Base-by-base conservation (phyloP, 2,329 filamentous ascomycete species). In the Aureobasidium subglaciale region DNA sequence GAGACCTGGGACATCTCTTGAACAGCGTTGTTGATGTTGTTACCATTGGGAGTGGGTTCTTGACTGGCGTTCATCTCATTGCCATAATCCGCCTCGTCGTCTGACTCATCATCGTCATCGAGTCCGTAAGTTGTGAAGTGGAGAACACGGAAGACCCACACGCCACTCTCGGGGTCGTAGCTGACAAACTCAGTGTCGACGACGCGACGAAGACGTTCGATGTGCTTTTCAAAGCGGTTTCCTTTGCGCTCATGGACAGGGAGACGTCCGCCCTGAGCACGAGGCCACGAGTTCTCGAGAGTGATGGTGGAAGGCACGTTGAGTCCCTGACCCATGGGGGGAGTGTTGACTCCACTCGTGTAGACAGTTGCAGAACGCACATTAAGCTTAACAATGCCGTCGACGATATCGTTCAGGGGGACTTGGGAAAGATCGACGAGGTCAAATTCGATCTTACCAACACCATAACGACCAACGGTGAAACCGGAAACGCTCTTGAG, bases 81-180 rank as follows among this genome's bases (percentile, higher is more conserved):
- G 16, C 22, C 41, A 22, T 46, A 52, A 3, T 57, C 46, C 11
- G 41, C 48, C 46, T 63, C 54, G 25, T 61, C 88, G 52, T 85
- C 82, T 11, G 35, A 40, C 37, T 88, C 78, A 27, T 78, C 75
- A 38, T 73, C 73, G 37, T 88, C 89, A 60, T 92, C 87, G 54
- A 97, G 78, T 37, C 88, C 91, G 67, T 99, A 99, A 1, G 90
- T 96, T 1, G 92, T 97, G 70, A 95, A 99, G 70, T 99, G 93
- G 65, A 92, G 85, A n/a, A 99, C 93, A 9, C 78, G 84, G 74
- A 99, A 99, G 13, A 82, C 82, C 95, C 95, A 99, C 43, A 88
- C 81, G 52, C 92, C 93, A 52, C 84, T 90, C 1, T 88, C 78
- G 56, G 78, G 76, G 60, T 95, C 81, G 70, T 96, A 99, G 64